Evolutionary conservation across 2,329 filamentous ascomycete species (phyloP).

Genomic region (Pseudogymnoascus sp.): DNA sequence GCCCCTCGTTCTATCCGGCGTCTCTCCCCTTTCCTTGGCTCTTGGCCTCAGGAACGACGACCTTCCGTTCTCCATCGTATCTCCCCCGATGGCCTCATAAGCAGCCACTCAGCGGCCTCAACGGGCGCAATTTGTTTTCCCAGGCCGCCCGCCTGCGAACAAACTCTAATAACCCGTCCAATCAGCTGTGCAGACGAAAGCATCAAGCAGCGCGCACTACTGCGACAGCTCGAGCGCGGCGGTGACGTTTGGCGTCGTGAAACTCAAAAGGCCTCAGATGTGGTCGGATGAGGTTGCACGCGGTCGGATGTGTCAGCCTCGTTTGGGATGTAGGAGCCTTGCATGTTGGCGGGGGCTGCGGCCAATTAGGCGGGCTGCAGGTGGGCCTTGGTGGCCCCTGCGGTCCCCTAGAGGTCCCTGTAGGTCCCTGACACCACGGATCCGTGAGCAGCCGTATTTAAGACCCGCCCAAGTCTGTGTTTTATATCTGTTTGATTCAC

Average conservation of each 20-base stretch:
- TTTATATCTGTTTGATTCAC: slow-evolving; percentile 4
- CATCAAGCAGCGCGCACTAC: not conserved
- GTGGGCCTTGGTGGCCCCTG: not conserved
- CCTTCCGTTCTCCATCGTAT: not conserved
- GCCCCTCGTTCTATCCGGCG: not conserved
- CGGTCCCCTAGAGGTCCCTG: not conserved
- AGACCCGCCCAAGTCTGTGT: not conserved
- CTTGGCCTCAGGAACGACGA: not conserved
- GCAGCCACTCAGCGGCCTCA: not conserved
- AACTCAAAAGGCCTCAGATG: not conserved
- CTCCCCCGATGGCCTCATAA: not conserved
- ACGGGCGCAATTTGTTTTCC: slow-evolving; percentile 1
- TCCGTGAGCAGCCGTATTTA: not conserved
- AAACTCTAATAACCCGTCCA: not conserved
- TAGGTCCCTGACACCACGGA: not conserved
- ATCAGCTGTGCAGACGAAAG: not conserved
- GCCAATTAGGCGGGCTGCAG: not conserved
- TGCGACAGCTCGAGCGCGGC: not conserved
- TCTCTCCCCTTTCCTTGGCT: not conserved
- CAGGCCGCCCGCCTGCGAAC: not conserved
- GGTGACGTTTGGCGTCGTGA: not conserved
- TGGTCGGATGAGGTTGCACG: not conserved
- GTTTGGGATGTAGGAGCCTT: slow-evolving; percentile 1
- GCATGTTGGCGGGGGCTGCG: not conserved
- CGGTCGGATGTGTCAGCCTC: not conserved